Evolutionary conservation across 164 flowering plant genomes (phyloP), one percentile per base, ranked within the genome.

Genomic region (Aristolochia contorta): DNA sequence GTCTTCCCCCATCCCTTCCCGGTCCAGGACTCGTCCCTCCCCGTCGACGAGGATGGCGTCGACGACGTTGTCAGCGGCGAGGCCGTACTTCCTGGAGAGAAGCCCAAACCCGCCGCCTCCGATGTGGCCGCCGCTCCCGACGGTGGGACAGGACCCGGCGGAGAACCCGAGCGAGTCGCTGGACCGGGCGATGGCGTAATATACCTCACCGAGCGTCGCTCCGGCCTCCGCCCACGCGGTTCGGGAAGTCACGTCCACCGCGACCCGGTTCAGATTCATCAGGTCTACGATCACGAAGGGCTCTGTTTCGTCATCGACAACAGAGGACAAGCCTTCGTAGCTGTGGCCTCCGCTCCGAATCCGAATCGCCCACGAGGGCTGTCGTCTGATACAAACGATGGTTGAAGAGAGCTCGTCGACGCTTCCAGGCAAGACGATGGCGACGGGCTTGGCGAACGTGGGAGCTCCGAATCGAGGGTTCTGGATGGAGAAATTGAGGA

Each of bases 21-120:
- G 63, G 56, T 61, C 59, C 9, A 72, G 57, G 0, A 64, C 24
- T 16, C 58, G 53, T 9, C 72, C 75, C 1, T 65, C 16, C 3
- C 64, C 51, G 47, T 72, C 72, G 14, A 72, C 18, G 0, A 72
- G 54, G 4, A 68, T 15, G 6, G 72, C 75, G 43, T 72, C 75
- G 10, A 72, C 37, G 24, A 72, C 72, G 54, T 72, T 68, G 23
- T 72, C 75, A 5, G 75, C 65, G 1, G 75, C 75, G 4, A 68
- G 67, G 12, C 77, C 77, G 16, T 64, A 70, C 45, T 74, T 74
- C 45, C 77, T 67, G 0, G 74, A 70, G 32, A 74, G 48, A 24
- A 70, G 47, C 16, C 77, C 77, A 25, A 66, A 70, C 13, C 77
- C 77, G 23, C 77, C 77, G 12, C 77, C 77, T 32, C 60, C 60